Evolutionary conservation across 163 green algal species (phyloP).

Genomic region (Prototheca wickerhamii): DNA sequence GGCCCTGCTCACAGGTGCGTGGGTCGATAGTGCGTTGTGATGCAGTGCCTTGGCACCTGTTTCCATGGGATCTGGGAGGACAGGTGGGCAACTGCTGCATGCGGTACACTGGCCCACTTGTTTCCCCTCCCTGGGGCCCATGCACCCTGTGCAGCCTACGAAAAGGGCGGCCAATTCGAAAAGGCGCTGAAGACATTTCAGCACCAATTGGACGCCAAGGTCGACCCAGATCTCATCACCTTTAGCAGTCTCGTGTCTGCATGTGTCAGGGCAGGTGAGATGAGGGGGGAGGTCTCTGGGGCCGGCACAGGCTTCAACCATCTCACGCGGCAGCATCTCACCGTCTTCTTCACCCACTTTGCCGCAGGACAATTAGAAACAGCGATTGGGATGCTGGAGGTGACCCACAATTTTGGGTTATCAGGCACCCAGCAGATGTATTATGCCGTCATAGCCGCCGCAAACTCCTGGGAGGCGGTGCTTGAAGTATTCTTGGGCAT

Average conservation of each 20-base stretch:
- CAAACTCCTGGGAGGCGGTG: constrained; percentile 7
- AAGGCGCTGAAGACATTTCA: constrained; percentile 21
- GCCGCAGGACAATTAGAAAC: constrained; percentile 5
- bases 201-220: constrained; percentile 14
- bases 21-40: background rate
- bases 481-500: constrained; percentile 29
- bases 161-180: constrained; percentile 29
- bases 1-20: constrained; percentile 20
- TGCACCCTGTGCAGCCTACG: constrained; percentile 21
- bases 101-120: background rate
- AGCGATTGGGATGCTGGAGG: constrained; percentile 19
- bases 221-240: constrained; percentile 32
- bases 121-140: background rate
- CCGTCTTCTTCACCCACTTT: too few species aligned
- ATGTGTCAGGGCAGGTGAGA: constrained; percentile 21
- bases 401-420: constrained; percentile 22
- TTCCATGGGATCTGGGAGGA: background rate
- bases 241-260: constrained; percentile 25
- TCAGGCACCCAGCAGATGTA: constrained; percentile 23
- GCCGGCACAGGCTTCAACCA: too few species aligned
- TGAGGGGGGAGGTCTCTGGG: too few species aligned
- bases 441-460: constrained; percentile 13
- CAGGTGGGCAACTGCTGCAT: too few species aligned
- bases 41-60: background rate
- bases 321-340: background rate